Conservation (phyloP, 176 grass and related monocot genomes). For the Oryza punctata region DNA sequence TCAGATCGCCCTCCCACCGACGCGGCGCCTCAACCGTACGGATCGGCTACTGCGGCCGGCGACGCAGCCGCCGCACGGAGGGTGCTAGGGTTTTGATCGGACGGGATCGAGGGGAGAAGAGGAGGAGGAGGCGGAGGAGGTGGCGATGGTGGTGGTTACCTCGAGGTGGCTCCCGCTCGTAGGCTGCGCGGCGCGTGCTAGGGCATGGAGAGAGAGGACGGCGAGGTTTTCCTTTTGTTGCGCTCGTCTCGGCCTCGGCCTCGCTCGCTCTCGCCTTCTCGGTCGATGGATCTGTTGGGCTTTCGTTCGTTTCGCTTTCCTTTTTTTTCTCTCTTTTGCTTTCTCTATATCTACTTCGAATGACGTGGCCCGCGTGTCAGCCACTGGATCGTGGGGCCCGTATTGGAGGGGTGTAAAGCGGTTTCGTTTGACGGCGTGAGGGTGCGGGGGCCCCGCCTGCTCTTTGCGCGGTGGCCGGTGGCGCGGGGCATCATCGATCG, state of each 20-base stretch:
- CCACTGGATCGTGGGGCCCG: neutral
- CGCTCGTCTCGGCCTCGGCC: neutral
- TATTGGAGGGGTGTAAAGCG: neutral
- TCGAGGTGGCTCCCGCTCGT: neutral
- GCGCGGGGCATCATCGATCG: too few species aligned
- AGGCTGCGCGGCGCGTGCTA: slow-evolving; percentile 24
- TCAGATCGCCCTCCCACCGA: neutral
- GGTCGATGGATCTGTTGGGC: neutral
- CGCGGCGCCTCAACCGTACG: neutral
- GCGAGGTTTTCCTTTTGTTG: slow-evolving; percentile 15
- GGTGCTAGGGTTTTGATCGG: neutral
- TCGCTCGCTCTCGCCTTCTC: too few species aligned
- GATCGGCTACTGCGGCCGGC: neutral
- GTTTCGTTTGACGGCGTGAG: neutral
- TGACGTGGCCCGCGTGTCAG: neutral
- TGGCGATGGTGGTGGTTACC: slow-evolving; percentile 4
- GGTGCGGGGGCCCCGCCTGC: too few species aligned
- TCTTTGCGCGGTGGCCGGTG: neutral
- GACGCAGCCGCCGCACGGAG: neutral
- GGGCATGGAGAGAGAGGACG: slow-evolving; percentile 15
- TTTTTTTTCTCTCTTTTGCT: neutral
- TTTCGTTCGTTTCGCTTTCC: neutral
- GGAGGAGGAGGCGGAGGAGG: neutral
- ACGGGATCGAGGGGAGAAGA: neutral
- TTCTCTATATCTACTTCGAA: neutral